Evolutionary conservation across 169 alveolate genomes (phyloP).

Genomic region (Eimeria tenella): DNA sequence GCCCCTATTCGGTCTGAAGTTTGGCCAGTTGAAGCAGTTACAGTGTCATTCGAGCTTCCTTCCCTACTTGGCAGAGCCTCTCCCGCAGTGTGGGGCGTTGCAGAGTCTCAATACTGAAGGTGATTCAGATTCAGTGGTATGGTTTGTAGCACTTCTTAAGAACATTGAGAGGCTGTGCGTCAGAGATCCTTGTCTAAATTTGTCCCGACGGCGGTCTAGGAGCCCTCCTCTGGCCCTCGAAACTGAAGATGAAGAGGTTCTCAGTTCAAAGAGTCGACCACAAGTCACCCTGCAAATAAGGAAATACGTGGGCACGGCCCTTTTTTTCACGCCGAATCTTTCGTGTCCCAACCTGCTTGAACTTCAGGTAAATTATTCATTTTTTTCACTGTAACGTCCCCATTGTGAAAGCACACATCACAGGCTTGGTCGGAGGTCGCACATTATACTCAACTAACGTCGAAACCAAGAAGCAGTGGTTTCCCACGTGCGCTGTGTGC

Average conservation of each 20-base stretch:
- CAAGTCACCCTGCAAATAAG: slow-evolving; percentile 52
- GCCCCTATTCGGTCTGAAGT: slow-evolving; percentile 62
- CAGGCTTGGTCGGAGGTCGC: too few relatives aligned
- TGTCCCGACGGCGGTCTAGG: slow-evolving; percentile 54
- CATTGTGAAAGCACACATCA: too few relatives aligned
- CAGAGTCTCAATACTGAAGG: slow-evolving; percentile 51
- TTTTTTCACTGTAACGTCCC: too few relatives aligned
- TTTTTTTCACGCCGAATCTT: slow-evolving; percentile 41
- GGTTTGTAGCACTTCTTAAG: slow-evolving; percentile 64
- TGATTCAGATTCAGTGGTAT: slow-evolving; percentile 28
- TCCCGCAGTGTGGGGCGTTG: slow-evolving; percentile 62
- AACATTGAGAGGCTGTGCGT: slow-evolving; percentile 46
- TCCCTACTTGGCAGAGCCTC: slow-evolving; percentile 69
- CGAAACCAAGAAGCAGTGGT: too few relatives aligned
- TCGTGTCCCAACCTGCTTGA: slow-evolving; percentile 48
- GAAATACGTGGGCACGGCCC: slow-evolving; percentile 44
- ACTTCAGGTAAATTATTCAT: slow-evolving; percentile 18
- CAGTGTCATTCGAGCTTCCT: slow-evolving; percentile 71
- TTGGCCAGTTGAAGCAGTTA: slow-evolving; percentile 56
- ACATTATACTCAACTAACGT: too few relatives aligned
- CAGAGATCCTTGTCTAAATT: slow-evolving; percentile 50
- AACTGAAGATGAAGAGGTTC: slow-evolving; percentile 7
- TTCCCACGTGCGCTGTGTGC: too few relatives aligned
- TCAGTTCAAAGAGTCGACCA: neutral
- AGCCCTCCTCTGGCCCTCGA: slow-evolving; percentile 9